These are phyloP conservation scores for Wilhelminamyces savonicus DNA, from an alignment of 805 yeast species.

Conservation along the genomic window DNA sequence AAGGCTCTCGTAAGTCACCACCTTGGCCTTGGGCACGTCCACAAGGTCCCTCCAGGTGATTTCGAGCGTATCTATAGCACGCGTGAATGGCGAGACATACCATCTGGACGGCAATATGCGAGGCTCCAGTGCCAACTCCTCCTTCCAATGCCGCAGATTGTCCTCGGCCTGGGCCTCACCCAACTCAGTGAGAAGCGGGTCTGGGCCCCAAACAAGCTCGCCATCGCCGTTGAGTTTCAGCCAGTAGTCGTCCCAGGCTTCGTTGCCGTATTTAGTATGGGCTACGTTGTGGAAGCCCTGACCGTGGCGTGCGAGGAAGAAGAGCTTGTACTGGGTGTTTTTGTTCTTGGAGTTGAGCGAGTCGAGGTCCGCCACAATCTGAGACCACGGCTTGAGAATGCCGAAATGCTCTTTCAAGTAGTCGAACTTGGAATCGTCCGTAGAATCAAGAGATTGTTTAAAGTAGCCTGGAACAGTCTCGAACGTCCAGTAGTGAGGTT, in stretches of 20 bases:
- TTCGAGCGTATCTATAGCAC: slow-evolving; percentile 44
- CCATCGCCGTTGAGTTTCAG: slow-evolving; percentile 40
- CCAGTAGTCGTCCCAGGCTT: slow-evolving; percentile 43
- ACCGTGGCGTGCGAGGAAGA: slow-evolving; percentile 48
- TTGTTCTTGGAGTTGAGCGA: slow-evolving; percentile 4
- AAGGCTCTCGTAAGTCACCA: slow-evolving; percentile 39
- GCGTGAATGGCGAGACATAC: slow-evolving; percentile 46
- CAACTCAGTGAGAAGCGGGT: slow-evolving; percentile 42
- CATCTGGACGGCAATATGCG: slow-evolving; percentile 31
- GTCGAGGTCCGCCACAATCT: slow-evolving; percentile 9
- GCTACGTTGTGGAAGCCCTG: slow-evolving; percentile 50
- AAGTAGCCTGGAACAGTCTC: slow-evolving; percentile 38
- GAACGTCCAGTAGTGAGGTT: slow-evolving; percentile 23
- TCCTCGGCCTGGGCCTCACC: slow-evolving; percentile 42
- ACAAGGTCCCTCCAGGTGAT: slow-evolving; percentile 39
- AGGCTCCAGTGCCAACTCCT: slow-evolving; percentile 21
- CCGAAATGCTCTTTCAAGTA: slow-evolving; percentile 42
- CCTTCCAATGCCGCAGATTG: slow-evolving; percentile 35
- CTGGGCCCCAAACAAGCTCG: slow-evolving; percentile 44
- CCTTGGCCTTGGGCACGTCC: slow-evolving; percentile 14
- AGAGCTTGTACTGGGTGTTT: slow-evolving; percentile 35
- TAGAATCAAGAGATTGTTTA: slow-evolving; percentile 35
- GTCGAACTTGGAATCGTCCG: slow-evolving; percentile 38
- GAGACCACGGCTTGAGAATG: slow-evolving; percentile 27
- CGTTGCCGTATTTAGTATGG: slow-evolving; percentile 38